Base-by-base conservation (phyloP, 23 red algal genomes). In the Gracilariopsis chorda region DNA sequence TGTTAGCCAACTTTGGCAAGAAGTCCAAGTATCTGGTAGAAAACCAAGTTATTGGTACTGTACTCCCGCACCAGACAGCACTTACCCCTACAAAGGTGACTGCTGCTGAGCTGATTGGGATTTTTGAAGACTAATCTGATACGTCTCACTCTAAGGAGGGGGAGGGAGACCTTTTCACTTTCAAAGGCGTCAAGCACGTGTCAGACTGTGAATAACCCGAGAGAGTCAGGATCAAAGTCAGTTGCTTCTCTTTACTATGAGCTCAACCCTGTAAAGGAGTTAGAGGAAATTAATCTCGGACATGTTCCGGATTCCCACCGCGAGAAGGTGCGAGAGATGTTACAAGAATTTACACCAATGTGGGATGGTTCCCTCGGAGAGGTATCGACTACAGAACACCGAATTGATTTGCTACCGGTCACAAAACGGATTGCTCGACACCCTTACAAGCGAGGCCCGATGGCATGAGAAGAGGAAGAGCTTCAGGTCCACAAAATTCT, bases 401-500 rank as follows among this genome's bases (percentile, higher is more conserved):
- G n/a, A n/a, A n/a, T n/a, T n/a, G n/a, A 55, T 14, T 55, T 16
- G n/a, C 49, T n/a, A n/a, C 49, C 49, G 49, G n/a, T 16, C 14
- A 55, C n/a, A 55, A 55, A n/a, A 16, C 49, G 16, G n/a, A n/a
- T 55, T 14, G 16, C 14, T 55, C n/a, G 16, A 55, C 49, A 14
- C 49, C 49, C 49, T 16, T 55, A 55, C n/a, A 14, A n/a, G 14
- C 16, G 16, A n/a, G 49, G 49, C n/a, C 49, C 49, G 16, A 14
- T 14, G 9, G 34, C 32, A 28, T 30, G 65, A 30, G 34, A 72
- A 72, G 19, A 6, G 34, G 65, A 72, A 16, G 4, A 44, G 39
- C 19, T 29, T 43, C 41, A 84, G n/a, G 52, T 84, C 48, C n/a
- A 64, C 27, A 60, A 60, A 67, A 60, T 63, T 23, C 79, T 84